Base-by-base conservation (phyloP, 352 stramenopile species). In the Pythium brassicae region DNA sequence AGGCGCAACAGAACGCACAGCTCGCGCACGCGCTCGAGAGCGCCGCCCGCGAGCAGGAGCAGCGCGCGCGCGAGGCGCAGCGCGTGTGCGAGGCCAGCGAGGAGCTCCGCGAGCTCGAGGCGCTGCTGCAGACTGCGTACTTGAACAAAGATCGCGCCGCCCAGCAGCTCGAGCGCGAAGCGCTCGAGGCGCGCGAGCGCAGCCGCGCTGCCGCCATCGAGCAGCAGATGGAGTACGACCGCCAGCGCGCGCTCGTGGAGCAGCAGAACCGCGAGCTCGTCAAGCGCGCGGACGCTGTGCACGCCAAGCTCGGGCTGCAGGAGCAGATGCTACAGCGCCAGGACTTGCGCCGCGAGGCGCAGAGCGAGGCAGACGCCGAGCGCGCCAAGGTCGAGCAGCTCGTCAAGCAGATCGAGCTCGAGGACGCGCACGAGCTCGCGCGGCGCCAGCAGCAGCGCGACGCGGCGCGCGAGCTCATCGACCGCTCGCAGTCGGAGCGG, bases 221-320 rank as follows among this genome's bases (percentile, higher is more conserved):
- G 63, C 86, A 95, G 70, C 77, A 94, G 61, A 98, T 98, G 89
- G 89, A 98, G 71, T 87, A 90, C 57, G 85, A 97, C 59, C 79
- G 89, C 19, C 86, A 94, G 65, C 69, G 76, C 14, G 78, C 86
- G 20, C 75, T 97, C 35, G 75, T 86, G 19, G 74, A 88, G 14
- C 74, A 79, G 61, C 74, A 87, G 32, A 83, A 84, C 58, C 65
- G 70, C 9, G 76, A 83, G 37, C 57, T 90, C 11, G 46, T 35
- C 26, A 83, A 77, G 40, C 77, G 76, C 25, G 85, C 81, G 27
- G 83, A 92, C 55, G 87, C 86, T 20, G 75, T 80, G 34, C 65
- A 85, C 40, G 73, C 72, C 43, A 94, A 94, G 58, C 68, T 78
- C 6, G 76, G 68, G 53, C 62, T 96, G 3, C 76, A 90, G 55